Conservation (phyloP, 1,284 basidiomycete species). For the Fomitopsis betulina region DNA sequence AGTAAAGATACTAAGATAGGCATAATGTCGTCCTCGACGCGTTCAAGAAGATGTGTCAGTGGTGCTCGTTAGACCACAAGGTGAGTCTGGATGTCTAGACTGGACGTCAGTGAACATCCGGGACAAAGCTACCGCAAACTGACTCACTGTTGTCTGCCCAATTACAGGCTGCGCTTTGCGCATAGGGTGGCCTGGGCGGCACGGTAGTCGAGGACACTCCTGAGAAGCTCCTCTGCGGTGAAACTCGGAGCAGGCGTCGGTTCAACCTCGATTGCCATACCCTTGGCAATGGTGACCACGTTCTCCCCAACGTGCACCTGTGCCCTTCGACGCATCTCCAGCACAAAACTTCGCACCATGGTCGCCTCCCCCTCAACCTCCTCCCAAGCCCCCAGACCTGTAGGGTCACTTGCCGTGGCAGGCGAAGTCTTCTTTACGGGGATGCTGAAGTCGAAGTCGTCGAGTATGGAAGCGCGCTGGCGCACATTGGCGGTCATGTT, state of each 20-base stretch:
- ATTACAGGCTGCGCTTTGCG: constrained; percentile 5
- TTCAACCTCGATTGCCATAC: not conserved
- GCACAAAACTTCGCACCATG: too few species aligned
- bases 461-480: too few species aligned
- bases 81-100: not conserved
- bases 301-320: not conserved
- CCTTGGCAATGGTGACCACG: not conserved
- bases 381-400: too few species aligned
- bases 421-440: too few species aligned
- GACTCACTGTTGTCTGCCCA: not conserved
- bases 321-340: not conserved
- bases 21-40: not conserved
- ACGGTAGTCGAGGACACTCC: not conserved
- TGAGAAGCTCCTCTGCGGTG: not conserved
- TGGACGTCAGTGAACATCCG: not conserved
- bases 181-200: not conserved
- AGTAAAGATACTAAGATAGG: too few species aligned
- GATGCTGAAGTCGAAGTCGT: too few species aligned
- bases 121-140: not conserved
- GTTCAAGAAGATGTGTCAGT: not conserved
- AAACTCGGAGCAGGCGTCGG: not conserved
- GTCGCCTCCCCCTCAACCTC: too few species aligned
- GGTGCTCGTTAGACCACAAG: not conserved
- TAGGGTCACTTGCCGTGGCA: too few species aligned
- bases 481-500: too few species aligned